A percentile compares a stretch with the other conserved stretches of the same genome.
phyloP scores from a whole-genome alignment of 345 rosid genomes.

The Erucastrum elatum region DNA sequence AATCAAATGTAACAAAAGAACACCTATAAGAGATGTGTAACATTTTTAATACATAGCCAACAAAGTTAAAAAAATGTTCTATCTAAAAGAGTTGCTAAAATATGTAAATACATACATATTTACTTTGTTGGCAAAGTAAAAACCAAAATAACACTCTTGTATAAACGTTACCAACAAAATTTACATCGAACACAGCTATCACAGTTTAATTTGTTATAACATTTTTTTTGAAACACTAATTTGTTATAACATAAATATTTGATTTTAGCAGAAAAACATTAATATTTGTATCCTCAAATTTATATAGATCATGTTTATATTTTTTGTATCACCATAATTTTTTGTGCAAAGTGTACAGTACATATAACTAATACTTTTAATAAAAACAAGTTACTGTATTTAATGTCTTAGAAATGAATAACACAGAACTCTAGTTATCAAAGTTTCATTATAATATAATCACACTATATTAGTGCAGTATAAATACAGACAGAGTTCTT shows the following conservation, averaged over 20 bases:
- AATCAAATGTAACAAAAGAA: conserved; percentile 1
- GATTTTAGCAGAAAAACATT: background rate
- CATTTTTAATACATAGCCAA: background rate
- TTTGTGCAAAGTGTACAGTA: background rate
- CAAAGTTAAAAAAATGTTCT: background rate
- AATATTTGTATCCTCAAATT: background rate
- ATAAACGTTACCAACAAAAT: background rate
- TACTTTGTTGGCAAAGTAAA: background rate
- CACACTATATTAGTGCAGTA: background rate
- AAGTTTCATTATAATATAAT: background rate
- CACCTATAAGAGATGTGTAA: background rate
- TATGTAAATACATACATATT: background rate
- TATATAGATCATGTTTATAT: background rate
- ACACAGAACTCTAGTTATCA: background rate
- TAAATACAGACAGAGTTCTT: background rate
- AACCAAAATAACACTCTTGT: background rate
- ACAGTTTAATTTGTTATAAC: background rate
- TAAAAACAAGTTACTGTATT: background rate
- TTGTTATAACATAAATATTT: no score
- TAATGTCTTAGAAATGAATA: background rate
- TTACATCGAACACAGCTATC: background rate
- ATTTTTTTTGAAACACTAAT: no score
- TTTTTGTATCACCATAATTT: background rate
- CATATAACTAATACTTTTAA: background rate
- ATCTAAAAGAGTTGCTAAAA: background rate